A percentile compares a stretch with the other conserved stretches of the same genome.
phyloP scores from a whole-genome alignment of 805 yeast species.

The Candida andamanensis region DNA sequence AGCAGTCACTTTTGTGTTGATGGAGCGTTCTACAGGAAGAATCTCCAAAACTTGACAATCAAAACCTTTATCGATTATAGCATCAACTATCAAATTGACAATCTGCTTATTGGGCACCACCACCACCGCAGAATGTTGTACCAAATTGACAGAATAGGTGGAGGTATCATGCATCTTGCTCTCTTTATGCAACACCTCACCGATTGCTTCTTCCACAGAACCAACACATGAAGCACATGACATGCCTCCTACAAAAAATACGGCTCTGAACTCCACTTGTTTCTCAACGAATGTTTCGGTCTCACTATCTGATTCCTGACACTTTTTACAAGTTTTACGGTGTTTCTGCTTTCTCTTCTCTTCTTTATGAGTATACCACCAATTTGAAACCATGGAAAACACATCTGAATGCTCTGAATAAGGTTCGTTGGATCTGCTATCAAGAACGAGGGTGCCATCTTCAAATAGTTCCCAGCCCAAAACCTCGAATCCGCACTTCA shows the following conservation, averaged over 20 bases:
- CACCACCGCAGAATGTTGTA: constrained; percentile 49
- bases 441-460: constrained; percentile 14
- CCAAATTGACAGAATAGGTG: constrained; percentile 45
- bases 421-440: too few relatives aligned
- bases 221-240: constrained; percentile 36
- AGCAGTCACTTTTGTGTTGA: constrained; percentile 50
- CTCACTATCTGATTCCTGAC: constrained; percentile 20
- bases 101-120: constrained; percentile 48
- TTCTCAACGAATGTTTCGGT: constrained; percentile 20
- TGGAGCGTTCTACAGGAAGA: constrained; percentile 49
- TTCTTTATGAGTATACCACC: constrained; percentile 1
- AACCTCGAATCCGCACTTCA: constrained; percentile 34
- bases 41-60: constrained; percentile 53
- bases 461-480: constrained; percentile 27
- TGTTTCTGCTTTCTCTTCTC: constrained; percentile 20
- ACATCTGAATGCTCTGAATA: constrained; percentile 12
- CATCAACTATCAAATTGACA: constrained; percentile 26
- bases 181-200: constrained; percentile 13
- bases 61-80: constrained; percentile 29
- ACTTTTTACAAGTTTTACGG: constrained; percentile 36
- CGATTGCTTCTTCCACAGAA: constrained; percentile 26
- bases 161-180: constrained; percentile 13
- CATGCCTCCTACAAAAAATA: constrained; percentile 47
- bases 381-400: constrained; percentile 1
- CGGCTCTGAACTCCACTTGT: constrained; percentile 38